These are phyloP conservation scores for Alternaria solani DNA, from an alignment of 2,329 filamentous ascomycete species.

Conservation along the genomic window DNA sequence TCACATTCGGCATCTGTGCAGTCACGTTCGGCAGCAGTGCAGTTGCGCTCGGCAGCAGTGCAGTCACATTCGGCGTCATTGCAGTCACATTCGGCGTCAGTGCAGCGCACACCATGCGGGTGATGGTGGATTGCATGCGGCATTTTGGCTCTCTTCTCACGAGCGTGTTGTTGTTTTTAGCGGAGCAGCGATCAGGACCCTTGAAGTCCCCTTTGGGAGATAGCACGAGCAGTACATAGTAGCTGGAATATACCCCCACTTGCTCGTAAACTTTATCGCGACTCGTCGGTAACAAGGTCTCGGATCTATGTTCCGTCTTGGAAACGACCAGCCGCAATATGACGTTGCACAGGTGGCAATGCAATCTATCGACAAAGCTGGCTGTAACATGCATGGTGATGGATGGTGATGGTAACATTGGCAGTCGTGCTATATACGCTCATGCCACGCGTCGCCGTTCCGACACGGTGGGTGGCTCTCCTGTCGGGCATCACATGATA, in stretches of 20 bases:
- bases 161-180: constrained; percentile 18
- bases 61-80: not conserved
- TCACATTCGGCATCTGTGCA: constrained; percentile 1
- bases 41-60: not conserved
- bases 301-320: not conserved
- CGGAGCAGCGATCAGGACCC: constrained; percentile 23
- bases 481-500: constrained; percentile 7
- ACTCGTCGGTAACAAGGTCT: not conserved
- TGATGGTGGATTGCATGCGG: constrained; percentile 8
- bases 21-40: not conserved
- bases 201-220: constrained; percentile 12
- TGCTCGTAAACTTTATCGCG: constrained; percentile 9
- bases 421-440: constrained; percentile 14
- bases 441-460: constrained; percentile 32
- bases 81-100: not conserved
- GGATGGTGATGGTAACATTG: not conserved
- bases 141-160: constrained; percentile 10
- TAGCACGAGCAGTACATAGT: constrained; percentile 31
- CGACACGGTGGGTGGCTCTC: constrained; percentile 7
- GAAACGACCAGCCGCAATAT: not conserved
- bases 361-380: not conserved
- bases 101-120: constrained; percentile 4
- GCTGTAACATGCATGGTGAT: not conserved
- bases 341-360: constrained; percentile 5
- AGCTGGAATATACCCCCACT: constrained; percentile 28